Evolutionary conservation across 208 protist genomes (phyloP).

Genomic region (Histomonas meleagridis): DNA sequence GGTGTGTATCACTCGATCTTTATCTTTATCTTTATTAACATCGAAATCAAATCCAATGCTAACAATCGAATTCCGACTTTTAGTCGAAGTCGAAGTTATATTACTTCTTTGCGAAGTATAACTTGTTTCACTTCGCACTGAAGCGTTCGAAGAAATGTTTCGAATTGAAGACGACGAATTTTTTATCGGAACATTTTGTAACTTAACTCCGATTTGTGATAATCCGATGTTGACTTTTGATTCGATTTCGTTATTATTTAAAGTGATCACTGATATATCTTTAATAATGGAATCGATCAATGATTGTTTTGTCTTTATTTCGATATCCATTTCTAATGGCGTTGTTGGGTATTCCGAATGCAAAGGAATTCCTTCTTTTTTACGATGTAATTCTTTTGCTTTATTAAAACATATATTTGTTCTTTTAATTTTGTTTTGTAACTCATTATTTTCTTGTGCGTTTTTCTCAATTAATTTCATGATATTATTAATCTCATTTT

Average conservation of each 20-base stretch:
- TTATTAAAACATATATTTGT: background rate
- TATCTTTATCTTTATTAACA: too few species aligned
- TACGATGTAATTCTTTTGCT: background rate
- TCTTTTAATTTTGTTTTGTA: background rate
- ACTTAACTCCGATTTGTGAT: background rate
- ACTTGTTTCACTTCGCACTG: too few species aligned
- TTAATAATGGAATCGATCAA: background rate
- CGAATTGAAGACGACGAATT: too few species aligned
- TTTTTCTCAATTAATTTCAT: background rate
- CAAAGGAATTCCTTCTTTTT: background rate
- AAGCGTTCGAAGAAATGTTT: too few species aligned
- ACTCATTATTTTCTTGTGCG: background rate
- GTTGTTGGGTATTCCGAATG: background rate
- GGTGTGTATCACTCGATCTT: too few species aligned
- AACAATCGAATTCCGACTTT: too few species aligned
- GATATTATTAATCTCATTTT: background rate
- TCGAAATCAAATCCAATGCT: too few species aligned
- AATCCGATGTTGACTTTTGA: background rate
- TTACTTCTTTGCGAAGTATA: too few species aligned
- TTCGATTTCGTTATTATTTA: conserved; percentile 1
- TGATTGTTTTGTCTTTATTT: background rate
- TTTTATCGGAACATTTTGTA: too few species aligned
- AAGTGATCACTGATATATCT: background rate
- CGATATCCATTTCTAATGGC: background rate
- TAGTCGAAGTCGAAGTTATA: too few species aligned